Percentiles rank a stretch among this genome's conserved stretches.
Conservation (phyloP, 2,329 filamentous ascomycete genomes). For the Aspergillus sp. region DNA sequence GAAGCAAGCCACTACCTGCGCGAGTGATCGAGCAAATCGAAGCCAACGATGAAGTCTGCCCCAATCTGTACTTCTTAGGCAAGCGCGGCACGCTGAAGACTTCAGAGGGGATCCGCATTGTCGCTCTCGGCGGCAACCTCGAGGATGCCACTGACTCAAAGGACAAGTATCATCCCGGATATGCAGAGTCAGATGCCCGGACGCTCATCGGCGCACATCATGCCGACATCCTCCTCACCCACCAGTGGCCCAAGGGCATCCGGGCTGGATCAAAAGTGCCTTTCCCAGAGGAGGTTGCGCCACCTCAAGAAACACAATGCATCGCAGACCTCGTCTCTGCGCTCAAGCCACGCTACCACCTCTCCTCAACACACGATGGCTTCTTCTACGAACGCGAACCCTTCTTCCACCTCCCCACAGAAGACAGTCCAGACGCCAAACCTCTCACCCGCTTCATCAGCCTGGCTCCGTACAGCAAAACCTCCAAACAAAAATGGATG, state of each 20-base stretch:
- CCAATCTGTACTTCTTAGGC: constrained; percentile 89
- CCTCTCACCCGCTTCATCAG: constrained; percentile 87
- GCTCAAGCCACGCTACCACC: constrained; percentile 90
- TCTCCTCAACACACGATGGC: constrained; percentile 67
- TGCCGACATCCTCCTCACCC: constrained; percentile 85
- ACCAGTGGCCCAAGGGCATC: constrained; percentile 79
- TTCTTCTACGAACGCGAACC: constrained; percentile 91
- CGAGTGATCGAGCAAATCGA: constrained; percentile 74
- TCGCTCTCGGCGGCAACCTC: constrained; percentile 78
- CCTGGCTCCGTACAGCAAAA: constrained; percentile 76
- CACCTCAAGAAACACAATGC: constrained; percentile 63
- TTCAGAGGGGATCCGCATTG: constrained; percentile 83
- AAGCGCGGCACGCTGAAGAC: constrained; percentile 89
- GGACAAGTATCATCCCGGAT: constrained; percentile 73
- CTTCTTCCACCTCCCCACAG: constrained; percentile 71
- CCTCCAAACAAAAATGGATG: constrained; percentile 69
- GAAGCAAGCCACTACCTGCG: constrained; percentile 71
- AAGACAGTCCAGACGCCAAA: constrained; percentile 59
- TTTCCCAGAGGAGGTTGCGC: constrained; percentile 58
- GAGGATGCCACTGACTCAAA: constrained; percentile 52
- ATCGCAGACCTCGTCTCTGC: constrained; percentile 77
- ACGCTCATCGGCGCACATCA: constrained; percentile 74
- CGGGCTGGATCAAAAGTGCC: constrained; percentile 69
- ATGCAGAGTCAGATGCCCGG: constrained; percentile 77
- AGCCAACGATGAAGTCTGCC: constrained; percentile 74